Evolutionary conservation across 495 filamentous ascomycete species (phyloP).

Genomic region (Trichoderma erinaceum): DNA sequence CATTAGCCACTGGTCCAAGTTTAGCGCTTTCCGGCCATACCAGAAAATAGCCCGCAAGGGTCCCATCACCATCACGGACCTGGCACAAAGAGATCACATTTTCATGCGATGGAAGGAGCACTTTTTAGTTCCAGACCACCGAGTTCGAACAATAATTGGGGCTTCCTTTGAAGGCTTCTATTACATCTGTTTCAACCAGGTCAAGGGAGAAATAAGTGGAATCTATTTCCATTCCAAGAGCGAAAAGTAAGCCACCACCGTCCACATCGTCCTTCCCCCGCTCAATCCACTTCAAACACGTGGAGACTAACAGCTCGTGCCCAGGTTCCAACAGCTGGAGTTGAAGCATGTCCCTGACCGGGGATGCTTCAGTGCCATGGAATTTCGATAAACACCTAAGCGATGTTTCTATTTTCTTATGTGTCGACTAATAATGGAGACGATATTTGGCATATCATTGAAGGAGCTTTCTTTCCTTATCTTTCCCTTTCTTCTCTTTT

Average conservation of each 20-base stretch:
- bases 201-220: constrained; percentile 73
- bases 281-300: constrained; percentile 15
- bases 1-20: constrained; percentile 87
- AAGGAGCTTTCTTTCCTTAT: not conserved
- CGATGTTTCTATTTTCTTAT: not conserved
- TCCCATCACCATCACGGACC: constrained; percentile 52
- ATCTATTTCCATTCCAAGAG: constrained; percentile 98
- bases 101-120: constrained; percentile 99
- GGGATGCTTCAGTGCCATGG: constrained; percentile 82
- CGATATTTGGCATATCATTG: not conserved
- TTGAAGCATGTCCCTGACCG: constrained; percentile 77
- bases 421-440: constrained; percentile 1
- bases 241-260: constrained; percentile 66
- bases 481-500: not conserved
- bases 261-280: not conserved
- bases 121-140: constrained; percentile 94
- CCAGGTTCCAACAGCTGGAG: constrained; percentile 86
- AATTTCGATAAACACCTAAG: constrained; percentile 67
- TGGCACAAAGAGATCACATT: constrained; percentile 79
- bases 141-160: constrained; percentile 79
- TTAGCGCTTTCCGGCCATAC: constrained; percentile 76
- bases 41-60: constrained; percentile 64
- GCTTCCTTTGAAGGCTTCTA: constrained; percentile 99
- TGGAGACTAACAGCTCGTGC: constrained; percentile 21
- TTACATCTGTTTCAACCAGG: constrained; percentile 98